Evolutionary conservation across 208 protist genomes (phyloP), one percentile per base, ranked within the genome.

Genomic region (Balamuthia mandrillaris): DNA sequence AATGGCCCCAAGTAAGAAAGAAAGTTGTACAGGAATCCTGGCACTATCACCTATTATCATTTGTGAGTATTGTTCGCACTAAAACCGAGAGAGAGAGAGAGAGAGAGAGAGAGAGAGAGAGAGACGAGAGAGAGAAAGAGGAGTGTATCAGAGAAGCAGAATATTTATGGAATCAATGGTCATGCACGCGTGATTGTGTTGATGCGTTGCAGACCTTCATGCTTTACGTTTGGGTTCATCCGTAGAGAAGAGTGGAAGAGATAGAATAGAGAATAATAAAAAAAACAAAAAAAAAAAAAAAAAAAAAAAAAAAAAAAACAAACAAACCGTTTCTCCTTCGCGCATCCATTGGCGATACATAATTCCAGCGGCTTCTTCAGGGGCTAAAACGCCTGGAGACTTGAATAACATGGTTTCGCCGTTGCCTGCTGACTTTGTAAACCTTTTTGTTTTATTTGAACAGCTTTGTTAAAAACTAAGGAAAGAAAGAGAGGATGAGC

Each of bases 311-410:
- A n/a, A n/a, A n/a, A n/a, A n/a, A n/a, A n/a, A n/a, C n/a, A n/a
- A n/a, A n/a, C n/a, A n/a, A n/a, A n/a, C n/a, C n/a, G n/a, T n/a
- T n/a, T n/a, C n/a, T n/a, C n/a, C n/a, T n/a, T n/a, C 68, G 2
- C 52, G 68, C 68, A 78, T 78, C 68, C 68, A 78, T 0, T 42
- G 45, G 9, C 68, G 68, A 33, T 78, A 78, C 45, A 49, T 60
- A 14, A 49, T 41, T 12, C n/a, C 45, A 18, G 68, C 68, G 42
- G 18, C 47, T 49, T 78, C 45, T 33, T 78, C 68, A 0, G 68
- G 27, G 1, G 44, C 58, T 49, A 58, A 42, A 27, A 78, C 68
- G 45, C 10, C 29, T 16, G 45, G 45, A 21, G 9, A 3, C 68
- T 56, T 78, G 45, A 51, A 78, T 7, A 58, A 4, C 0, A 78